phyloP scores from a whole-genome alignment of 1,139 yeast genomes.

The Kodamaea sp. region DNA sequence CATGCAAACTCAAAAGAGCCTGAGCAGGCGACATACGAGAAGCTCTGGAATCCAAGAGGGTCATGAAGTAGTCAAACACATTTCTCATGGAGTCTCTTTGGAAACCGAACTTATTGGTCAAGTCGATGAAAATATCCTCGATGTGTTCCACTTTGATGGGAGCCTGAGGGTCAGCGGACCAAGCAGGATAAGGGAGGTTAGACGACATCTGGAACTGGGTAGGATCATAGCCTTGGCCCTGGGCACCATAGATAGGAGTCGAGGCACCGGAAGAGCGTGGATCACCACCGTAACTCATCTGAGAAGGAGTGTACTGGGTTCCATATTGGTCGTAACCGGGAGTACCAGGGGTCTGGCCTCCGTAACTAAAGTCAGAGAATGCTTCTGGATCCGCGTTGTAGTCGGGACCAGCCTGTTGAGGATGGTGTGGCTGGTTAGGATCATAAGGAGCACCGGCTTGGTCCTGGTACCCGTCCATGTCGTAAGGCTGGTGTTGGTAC shows the following conservation, averaged over 20 bases:
- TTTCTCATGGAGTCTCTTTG: constrained; percentile 97
- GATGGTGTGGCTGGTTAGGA: constrained; percentile 27
- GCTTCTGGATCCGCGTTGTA: constrained; percentile 69
- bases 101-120: constrained; percentile 92
- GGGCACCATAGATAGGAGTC: constrained; percentile 85
- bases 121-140: constrained; percentile 86
- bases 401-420: constrained; percentile 39
- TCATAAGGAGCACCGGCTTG: constrained; percentile 26
- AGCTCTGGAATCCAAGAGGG: constrained; percentile 88
- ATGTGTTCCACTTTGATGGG: constrained; percentile 83
- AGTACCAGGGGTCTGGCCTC: constrained; percentile 65
- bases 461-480: constrained; percentile 51
- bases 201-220: constrained; percentile 61
- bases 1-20: constrained; percentile 88
- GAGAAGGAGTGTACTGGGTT: constrained; percentile 78
- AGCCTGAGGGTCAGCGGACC: constrained; percentile 87
- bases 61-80: constrained; percentile 95
- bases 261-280: constrained; percentile 92
- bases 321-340: constrained; percentile 76
- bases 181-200: constrained; percentile 87
- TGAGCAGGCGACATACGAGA: constrained; percentile 97
- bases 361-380: constrained; percentile 72
- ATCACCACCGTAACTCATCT: constrained; percentile 74
- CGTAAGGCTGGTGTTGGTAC: constrained; percentile 53
- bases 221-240: constrained; percentile 63